These are phyloP conservation scores for Vitis hybrid DNA, from an alignment of 177 flowering plant species.

Conservation along the genomic window DNA sequence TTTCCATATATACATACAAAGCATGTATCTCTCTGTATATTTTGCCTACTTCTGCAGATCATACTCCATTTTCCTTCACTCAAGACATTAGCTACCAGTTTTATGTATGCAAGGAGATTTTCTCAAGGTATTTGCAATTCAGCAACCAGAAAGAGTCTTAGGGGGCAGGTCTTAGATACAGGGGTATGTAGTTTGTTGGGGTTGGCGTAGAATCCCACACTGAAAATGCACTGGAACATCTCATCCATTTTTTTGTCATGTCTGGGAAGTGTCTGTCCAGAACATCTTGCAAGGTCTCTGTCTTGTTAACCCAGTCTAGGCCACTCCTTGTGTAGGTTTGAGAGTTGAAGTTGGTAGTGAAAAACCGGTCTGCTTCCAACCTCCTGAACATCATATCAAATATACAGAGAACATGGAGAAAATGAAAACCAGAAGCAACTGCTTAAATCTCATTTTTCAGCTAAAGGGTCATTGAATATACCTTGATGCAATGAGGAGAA, in stretches of 20 bases:
- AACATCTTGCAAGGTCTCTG: conserved; percentile 47
- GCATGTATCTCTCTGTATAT: no score
- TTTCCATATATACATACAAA: no score
- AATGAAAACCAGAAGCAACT: no score
- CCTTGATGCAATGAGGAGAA: conserved; percentile 46
- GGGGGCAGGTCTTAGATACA: conserved; percentile 25
- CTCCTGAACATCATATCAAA: conserved; percentile 26
- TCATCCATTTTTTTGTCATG: conserved; percentile 50
- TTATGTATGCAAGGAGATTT: no score
- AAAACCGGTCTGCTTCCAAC: conserved; percentile 51
- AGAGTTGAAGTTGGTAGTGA: conserved; percentile 41
- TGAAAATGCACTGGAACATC: conserved; percentile 44
- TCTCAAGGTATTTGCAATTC: no score
- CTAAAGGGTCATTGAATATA: conserved; percentile 2
- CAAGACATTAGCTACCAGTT: no score
- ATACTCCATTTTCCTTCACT: no score
- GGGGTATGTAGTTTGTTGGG: conserved; percentile 21
- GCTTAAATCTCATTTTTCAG: no score
- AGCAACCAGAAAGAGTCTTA: not conserved
- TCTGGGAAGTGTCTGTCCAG: conserved; percentile 44
- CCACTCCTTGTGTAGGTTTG: conserved; percentile 44
- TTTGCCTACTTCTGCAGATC: no score
- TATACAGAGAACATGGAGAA: not conserved
- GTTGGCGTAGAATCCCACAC: conserved; percentile 45
- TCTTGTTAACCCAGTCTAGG: conserved; percentile 47